Conservation (phyloP, 1,284 basidiomycete species). For the Austropuccinia psidii region DNA sequence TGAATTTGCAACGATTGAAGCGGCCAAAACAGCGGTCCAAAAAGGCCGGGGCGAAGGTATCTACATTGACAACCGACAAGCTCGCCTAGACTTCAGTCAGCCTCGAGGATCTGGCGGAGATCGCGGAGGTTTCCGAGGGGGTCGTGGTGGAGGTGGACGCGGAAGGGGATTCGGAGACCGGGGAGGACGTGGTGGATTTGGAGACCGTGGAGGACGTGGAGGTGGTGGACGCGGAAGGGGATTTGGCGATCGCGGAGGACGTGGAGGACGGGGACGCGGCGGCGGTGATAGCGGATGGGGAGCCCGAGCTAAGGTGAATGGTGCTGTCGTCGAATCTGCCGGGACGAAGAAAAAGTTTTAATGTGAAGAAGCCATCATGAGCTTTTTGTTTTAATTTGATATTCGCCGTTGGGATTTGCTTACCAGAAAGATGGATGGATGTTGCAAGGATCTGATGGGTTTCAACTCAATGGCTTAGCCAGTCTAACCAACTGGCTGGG, state of each 20-base stretch:
- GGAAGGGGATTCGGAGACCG: constrained; percentile 43
- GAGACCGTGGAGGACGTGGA: constrained; percentile 50
- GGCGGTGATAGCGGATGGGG: constrained; percentile 39
- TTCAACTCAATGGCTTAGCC: too few relatives aligned
- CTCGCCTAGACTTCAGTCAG: constrained; percentile 83
- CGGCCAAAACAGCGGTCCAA: constrained; percentile 73
- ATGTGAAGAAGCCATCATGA: neutral
- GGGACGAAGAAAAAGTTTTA: constrained; percentile 35
- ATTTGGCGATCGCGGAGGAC: constrained; percentile 44
- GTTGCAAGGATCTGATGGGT: neutral
- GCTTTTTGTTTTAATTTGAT: neutral
- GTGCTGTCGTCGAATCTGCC: constrained; percentile 19
- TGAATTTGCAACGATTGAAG: constrained; percentile 74
- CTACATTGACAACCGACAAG: constrained; percentile 71
- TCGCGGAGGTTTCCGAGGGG: constrained; percentile 51
- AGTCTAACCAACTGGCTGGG: too few relatives aligned
- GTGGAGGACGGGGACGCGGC: constrained; percentile 50
- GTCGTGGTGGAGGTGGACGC: constrained; percentile 49
- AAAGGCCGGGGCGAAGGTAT: constrained; percentile 53
- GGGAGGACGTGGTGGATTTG: constrained; percentile 38
- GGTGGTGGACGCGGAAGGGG: constrained; percentile 52
- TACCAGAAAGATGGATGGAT: neutral
- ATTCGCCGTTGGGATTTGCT: neutral
- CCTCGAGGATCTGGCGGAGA: constrained; percentile 65
- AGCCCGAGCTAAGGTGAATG: constrained; percentile 23